Conservation (phyloP, 495 filamentous ascomycete genomes). For the Copromyces sp. region DNA sequence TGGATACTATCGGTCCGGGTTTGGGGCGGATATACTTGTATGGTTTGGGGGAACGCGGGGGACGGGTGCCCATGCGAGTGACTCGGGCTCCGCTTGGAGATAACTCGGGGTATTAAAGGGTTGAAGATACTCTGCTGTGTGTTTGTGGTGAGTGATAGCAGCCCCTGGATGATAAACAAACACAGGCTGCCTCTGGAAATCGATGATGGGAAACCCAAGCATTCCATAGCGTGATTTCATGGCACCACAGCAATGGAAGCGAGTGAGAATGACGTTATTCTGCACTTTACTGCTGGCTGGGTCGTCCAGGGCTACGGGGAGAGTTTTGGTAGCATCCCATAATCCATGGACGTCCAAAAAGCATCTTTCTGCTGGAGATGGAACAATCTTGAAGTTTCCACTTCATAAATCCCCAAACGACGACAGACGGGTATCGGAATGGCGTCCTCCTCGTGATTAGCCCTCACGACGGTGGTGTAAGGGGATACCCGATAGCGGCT, state of each 20-base stretch:
- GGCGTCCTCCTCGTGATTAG: background rate
- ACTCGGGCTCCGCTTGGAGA: background rate
- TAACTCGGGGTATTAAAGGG: background rate
- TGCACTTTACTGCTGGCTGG: background rate
- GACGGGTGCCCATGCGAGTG: background rate
- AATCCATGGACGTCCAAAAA: background rate
- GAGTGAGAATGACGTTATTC: background rate
- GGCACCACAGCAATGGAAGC: background rate
- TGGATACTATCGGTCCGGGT: background rate
- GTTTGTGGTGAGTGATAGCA: background rate
- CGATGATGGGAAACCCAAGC: background rate
- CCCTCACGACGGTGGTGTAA: background rate
- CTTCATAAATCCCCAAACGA: background rate
- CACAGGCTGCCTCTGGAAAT: background rate
- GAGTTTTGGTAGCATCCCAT: background rate
- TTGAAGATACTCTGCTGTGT: background rate
- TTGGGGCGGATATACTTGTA: background rate
- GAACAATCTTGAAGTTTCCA: background rate
- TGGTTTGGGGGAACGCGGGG: background rate
- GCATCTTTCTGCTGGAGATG: background rate
- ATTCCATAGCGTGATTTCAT: background rate
- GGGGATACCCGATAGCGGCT: background rate
- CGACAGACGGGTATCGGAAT: background rate
- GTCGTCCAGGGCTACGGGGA: background rate
- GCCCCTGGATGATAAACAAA: background rate